Percentiles rank a stretch among this genome's conserved stretches.
Evolutionary conservation across 345 rosid genomes (phyloP).

Genomic region (Eucalyptus tenuipes): DNA sequence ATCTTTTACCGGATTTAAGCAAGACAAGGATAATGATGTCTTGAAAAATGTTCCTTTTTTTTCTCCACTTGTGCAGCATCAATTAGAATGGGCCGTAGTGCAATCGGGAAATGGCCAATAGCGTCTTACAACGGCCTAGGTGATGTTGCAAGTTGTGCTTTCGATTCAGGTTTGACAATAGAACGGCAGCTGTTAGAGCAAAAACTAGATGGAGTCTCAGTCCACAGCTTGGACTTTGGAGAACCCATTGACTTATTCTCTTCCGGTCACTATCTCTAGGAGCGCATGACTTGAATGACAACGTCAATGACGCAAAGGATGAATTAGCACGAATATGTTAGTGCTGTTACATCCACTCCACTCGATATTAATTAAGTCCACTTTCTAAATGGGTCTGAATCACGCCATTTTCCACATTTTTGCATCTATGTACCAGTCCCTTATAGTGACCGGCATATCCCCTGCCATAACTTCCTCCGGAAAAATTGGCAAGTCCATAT

Average conservation of each 20-base stretch:
- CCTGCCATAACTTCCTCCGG: neutral
- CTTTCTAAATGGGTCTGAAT: neutral
- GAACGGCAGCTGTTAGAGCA: neutral
- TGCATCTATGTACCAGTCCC: neutral
- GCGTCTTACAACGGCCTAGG: neutral
- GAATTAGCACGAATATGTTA: neutral
- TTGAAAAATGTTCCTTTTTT: neutral
- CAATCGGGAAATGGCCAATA: neutral
- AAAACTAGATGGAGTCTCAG: neutral
- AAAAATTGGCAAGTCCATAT: neutral
- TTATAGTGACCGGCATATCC: neutral
- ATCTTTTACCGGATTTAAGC: neutral
- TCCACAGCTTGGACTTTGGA: neutral
- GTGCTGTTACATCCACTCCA: neutral
- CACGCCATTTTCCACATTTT: neutral
- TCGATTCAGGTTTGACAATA: neutral
- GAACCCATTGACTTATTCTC: neutral
- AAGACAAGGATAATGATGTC: neutral
- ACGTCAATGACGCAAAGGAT: neutral
- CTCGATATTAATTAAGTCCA: neutral
- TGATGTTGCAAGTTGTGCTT: neutral
- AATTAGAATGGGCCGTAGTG: neutral
- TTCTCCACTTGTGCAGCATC: neutral
- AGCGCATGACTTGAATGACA: neutral
- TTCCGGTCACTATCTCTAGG: neutral